Percentiles rank a stretch among this genome's conserved stretches.
Conservation (phyloP, 371 early-diverging fungal species). For the Actinomucor elegans region DNA sequence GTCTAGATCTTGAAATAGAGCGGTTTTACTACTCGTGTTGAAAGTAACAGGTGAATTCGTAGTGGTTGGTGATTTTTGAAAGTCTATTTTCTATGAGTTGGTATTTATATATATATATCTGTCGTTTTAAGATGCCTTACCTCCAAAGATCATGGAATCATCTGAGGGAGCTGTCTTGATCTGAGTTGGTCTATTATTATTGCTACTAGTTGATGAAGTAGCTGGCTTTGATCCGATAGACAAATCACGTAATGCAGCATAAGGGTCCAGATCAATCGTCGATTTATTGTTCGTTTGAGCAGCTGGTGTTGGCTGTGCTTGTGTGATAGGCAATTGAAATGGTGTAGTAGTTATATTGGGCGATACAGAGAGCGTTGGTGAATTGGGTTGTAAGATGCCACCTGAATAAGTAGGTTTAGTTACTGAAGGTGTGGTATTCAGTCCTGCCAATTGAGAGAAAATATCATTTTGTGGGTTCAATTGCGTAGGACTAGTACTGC, state of each 20-base stretch:
- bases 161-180: not conserved
- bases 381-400: slow-evolving; percentile 20
- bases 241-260: slow-evolving; percentile 24
- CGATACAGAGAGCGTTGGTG: not conserved
- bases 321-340: not conserved
- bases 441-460: slow-evolving; percentile 16
- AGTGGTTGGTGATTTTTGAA: slow-evolving; percentile 8
- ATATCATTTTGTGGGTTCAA: slow-evolving; percentile 12
- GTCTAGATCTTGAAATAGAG: slow-evolving; percentile 21
- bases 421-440: not conserved
- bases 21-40: not conserved
- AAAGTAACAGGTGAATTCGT: not conserved
- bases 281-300: not conserved
- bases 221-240: slow-evolving; percentile 6
- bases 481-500: too few relatives aligned
- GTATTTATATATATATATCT: not conserved
- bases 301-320: not conserved
- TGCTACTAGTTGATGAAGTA: not conserved
- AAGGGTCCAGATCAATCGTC: slow-evolving; percentile 11
- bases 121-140: not conserved
- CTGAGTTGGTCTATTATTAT: not conserved
- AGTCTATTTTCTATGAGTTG: not conserved
- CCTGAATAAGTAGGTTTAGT: slow-evolving; percentile 12
- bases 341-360: not conserved
- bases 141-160: slow-evolving; percentile 1